These are phyloP conservation scores for Dissophora globulifera DNA, from an alignment of 192 early-diverging fungal genomes.

Conservation along the genomic window DNA sequence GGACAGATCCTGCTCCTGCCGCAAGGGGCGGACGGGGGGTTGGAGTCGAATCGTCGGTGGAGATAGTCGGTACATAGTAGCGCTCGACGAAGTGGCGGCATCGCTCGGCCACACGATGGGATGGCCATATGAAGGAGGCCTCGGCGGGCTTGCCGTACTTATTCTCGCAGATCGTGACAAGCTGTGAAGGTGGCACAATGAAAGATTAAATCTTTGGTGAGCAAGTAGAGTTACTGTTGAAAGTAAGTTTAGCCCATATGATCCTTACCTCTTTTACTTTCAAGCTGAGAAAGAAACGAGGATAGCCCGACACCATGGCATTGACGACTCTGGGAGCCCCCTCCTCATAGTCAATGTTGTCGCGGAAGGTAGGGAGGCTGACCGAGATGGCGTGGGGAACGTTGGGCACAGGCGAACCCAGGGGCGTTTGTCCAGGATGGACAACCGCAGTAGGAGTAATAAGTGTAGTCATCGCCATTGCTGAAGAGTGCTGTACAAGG, in stretches of 20 bases:
- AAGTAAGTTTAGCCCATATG: background rate
- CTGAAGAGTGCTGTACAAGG: no score
- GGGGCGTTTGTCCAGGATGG: slow-evolving; percentile 44
- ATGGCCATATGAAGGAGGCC: slow-evolving; percentile 80
- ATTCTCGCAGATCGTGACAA: slow-evolving; percentile 59
- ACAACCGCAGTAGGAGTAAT: slow-evolving; percentile 37
- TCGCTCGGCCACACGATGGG: slow-evolving; percentile 69
- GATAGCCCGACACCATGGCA: slow-evolving; percentile 87
- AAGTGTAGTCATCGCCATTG: background rate
- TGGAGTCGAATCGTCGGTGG: slow-evolving; percentile 36
- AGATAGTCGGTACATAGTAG: slow-evolving; percentile 54
- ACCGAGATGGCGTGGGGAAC: slow-evolving; percentile 90
- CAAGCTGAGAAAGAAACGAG: slow-evolving; percentile 91
- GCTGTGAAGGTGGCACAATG: slow-evolving; percentile 12
- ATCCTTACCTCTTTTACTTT: slow-evolving; percentile 70
- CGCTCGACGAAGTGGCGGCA: slow-evolving; percentile 72
- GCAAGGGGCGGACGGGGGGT: slow-evolving; percentile 34
- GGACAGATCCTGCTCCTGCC: slow-evolving; percentile 33
- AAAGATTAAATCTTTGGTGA: no score
- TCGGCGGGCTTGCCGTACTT: slow-evolving; percentile 76
- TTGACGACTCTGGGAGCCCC: slow-evolving; percentile 75
- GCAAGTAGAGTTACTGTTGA: no score
- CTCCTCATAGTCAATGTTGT: slow-evolving; percentile 95
- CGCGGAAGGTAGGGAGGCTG: slow-evolving; percentile 87
- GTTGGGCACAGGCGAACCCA: slow-evolving; percentile 84